A percentile compares a stretch with the other conserved stretches of the same genome.
phyloP scores from a whole-genome alignment of 768 basidiomycete species.

The Rhodosporidiobolus sp. region DNA sequence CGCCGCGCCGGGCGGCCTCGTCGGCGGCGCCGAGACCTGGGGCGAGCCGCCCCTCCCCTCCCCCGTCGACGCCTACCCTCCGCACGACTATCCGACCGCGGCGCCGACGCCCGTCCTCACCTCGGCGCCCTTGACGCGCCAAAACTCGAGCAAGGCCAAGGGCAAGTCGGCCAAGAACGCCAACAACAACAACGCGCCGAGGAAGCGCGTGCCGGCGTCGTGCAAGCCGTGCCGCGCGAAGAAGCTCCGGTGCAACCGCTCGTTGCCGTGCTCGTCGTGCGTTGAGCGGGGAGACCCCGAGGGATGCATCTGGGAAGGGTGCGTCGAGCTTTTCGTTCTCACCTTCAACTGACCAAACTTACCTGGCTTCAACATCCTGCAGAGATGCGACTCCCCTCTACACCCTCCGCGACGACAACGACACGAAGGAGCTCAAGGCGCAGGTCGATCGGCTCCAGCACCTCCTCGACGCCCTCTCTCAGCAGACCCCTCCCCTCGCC shows the following conservation, averaged over 20 bases:
- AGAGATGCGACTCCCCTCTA: conserved; percentile 29
- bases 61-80: not conserved
- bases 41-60: not conserved
- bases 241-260: conserved; percentile 31
- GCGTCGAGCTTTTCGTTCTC: not conserved
- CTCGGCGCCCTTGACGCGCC: conserved; percentile 1
- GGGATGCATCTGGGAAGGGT: conserved; percentile 35
- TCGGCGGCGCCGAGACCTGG: conserved; percentile 14
- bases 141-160: not conserved
- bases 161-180: not conserved
- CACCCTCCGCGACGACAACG: conserved; percentile 9
- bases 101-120: not conserved
- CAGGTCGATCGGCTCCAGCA: conserved; percentile 31
- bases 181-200: not conserved
- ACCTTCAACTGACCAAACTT: not conserved
- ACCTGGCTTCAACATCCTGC: not conserved
- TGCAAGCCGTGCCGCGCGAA: conserved; percentile 30
- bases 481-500: not conserved
- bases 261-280: conserved; percentile 30
- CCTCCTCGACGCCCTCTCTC: conserved; percentile 12
- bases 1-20: conserved; percentile 3
- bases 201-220: conserved; percentile 17
- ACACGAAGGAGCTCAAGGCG: conserved; percentile 23
- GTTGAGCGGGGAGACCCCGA: conserved; percentile 16
- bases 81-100: not conserved